Percentiles rank a stretch among this genome's conserved stretches.
phyloP scores from a whole-genome alignment of 2,329 filamentous ascomycete species.

The Neonectria faginata region DNA sequence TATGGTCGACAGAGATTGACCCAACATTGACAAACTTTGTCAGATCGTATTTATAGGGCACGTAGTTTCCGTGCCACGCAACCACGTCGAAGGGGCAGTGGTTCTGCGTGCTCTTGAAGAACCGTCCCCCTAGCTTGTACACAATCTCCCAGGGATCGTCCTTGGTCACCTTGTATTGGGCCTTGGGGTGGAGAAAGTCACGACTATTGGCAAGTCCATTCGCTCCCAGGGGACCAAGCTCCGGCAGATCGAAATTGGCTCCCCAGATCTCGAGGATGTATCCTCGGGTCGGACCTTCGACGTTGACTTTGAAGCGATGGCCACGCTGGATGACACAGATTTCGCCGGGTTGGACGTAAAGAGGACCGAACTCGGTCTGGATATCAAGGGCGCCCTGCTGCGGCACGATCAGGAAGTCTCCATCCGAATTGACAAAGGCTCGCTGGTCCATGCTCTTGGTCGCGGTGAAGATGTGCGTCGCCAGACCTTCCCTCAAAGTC shows the following conservation, averaged over 20 bases:
- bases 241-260: slow-evolving; percentile 72
- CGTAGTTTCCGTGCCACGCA: slow-evolving; percentile 78
- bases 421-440: slow-evolving; percentile 69
- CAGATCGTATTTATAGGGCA: slow-evolving; percentile 68
- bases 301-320: slow-evolving; percentile 57
- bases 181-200: slow-evolving; percentile 73
- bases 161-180: slow-evolving; percentile 66
- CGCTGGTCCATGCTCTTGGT: slow-evolving; percentile 60
- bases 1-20: slow-evolving; percentile 63
- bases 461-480: slow-evolving; percentile 61
- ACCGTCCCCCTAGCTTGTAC: slow-evolving; percentile 70
- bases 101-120: slow-evolving; percentile 70
- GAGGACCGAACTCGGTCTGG: slow-evolving; percentile 73
- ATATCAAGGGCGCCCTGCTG: slow-evolving; percentile 75
- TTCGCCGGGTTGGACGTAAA: slow-evolving; percentile 76
- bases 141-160: slow-evolving; percentile 67
- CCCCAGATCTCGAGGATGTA: slow-evolving; percentile 77
- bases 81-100: slow-evolving; percentile 79
- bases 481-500: slow-evolving; percentile 60
- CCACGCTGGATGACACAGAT: slow-evolving; percentile 75
- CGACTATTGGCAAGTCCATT: slow-evolving; percentile 74
- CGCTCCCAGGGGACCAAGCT: slow-evolving; percentile 74
- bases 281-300: slow-evolving; percentile 69
- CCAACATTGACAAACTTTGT: slow-evolving; percentile 69
- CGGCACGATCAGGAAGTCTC: slow-evolving; percentile 74